phyloP scores from a whole-genome alignment of 2,329 filamentous ascomycete genomes.

The Lasiodiplodia gonubiensis region DNA sequence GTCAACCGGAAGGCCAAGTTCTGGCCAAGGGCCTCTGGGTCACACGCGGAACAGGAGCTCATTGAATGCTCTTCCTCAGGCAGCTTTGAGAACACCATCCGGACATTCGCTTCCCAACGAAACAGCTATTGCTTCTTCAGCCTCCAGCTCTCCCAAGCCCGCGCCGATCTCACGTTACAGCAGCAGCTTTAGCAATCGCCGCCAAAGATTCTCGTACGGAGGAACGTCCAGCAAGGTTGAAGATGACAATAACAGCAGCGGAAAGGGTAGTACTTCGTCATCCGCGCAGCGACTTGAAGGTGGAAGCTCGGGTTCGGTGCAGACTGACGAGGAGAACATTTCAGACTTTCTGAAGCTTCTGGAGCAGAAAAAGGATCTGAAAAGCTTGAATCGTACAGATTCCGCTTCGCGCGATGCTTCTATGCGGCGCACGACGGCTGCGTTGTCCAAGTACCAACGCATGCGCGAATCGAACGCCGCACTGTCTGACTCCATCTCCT shows the following conservation, averaged over 20 bases:
- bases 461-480: slow-evolving; percentile 90
- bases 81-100: slow-evolving; percentile 71
- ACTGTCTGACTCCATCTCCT: slow-evolving; percentile 91
- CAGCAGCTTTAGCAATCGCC: slow-evolving; percentile 90
- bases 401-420: slow-evolving; percentile 66
- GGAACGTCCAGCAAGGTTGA: slow-evolving; percentile 69
- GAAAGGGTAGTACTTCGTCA: slow-evolving; percentile 75
- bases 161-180: slow-evolving; percentile 82
- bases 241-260: slow-evolving; percentile 79
- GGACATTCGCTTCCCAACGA: slow-evolving; percentile 58
- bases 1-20: slow-evolving; percentile 47
- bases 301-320: slow-evolving; percentile 66
- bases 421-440: slow-evolving; percentile 76
- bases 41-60: slow-evolving; percentile 73
- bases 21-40: slow-evolving; percentile 33
- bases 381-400: slow-evolving; percentile 74
- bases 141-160: slow-evolving; percentile 79
- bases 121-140: slow-evolving; percentile 66
- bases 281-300: slow-evolving; percentile 63
- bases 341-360: slow-evolving; percentile 90
- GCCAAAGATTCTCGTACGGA: slow-evolving; percentile 76
- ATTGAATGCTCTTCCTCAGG: slow-evolving; percentile 75
- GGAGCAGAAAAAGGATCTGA: slow-evolving; percentile 85
- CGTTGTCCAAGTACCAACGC: slow-evolving; percentile 81
- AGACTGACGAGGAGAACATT: slow-evolving; percentile 88